These are phyloP conservation scores for Talaromyces sp. DNA, from an alignment of 2,329 filamentous ascomycete genomes.

Conservation along the genomic window DNA sequence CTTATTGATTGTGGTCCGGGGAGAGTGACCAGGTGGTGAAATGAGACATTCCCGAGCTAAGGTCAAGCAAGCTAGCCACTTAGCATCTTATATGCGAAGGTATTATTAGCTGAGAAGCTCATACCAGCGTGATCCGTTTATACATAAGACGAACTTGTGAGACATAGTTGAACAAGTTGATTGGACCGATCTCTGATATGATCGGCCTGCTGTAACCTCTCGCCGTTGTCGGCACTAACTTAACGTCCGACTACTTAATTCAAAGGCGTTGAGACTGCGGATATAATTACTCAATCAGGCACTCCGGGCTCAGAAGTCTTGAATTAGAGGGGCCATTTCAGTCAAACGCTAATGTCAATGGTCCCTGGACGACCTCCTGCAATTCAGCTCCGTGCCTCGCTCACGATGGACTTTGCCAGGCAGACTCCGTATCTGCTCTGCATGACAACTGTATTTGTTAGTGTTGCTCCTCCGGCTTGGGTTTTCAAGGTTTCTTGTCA, in stretches of 20 bases:
- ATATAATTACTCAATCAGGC: neutral
- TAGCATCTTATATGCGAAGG: neutral
- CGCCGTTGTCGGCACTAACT: neutral
- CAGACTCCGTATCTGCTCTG: neutral
- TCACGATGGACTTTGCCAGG: neutral
- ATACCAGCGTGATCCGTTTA: neutral
- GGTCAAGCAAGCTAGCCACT: neutral
- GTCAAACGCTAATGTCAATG: neutral
- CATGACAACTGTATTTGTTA: neutral
- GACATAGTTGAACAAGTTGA: neutral
- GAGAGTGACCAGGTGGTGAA: neutral
- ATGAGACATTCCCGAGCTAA: neutral
- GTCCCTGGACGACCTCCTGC: neutral
- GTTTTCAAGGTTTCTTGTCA: neutral
- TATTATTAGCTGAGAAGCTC: neutral
- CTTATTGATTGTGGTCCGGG: neutral
- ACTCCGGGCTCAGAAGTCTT: neutral
- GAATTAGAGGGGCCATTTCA: neutral
- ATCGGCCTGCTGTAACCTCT: neutral
- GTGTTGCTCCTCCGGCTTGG: neutral
- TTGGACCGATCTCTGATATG: neutral
- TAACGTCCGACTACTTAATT: neutral
- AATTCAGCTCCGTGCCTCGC: neutral
- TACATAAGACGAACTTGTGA: neutral
- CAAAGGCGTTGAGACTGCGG: neutral